phyloP scores from a whole-genome alignment of 306 rosid genomes.

The Alnus rubra region DNA sequence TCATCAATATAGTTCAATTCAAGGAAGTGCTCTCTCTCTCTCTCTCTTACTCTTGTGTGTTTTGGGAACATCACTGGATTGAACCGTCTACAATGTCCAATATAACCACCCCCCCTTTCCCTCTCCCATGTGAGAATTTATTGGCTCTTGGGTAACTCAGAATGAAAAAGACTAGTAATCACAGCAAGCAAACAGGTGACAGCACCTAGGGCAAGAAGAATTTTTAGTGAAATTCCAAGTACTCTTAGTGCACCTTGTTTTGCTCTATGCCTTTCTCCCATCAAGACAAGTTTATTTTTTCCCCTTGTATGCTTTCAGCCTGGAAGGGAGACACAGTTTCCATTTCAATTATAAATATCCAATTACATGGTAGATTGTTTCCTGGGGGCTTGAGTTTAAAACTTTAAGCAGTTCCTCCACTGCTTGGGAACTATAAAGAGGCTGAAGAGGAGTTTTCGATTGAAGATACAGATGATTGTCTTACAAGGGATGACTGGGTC shows the following conservation, averaged over 20 bases:
- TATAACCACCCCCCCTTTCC: background rate
- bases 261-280: background rate
- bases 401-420: conserved; percentile 30
- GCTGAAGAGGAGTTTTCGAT: conserved; percentile 13
- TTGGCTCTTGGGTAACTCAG: conserved; percentile 19
- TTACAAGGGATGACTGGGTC: conserved; percentile 20
- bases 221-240: background rate
- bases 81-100: background rate
- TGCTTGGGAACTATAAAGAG: conserved; percentile 25
- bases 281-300: background rate
- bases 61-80: background rate
- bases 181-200: conserved; percentile 31
- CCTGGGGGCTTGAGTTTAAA: conserved; percentile 28
- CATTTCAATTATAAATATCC: conserved; percentile 31
- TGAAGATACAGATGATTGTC: conserved; percentile 1
- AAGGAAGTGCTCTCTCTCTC: conserved; percentile 20
- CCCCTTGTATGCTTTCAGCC: background rate
- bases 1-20: conserved; percentile 38
- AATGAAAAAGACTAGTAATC: conserved; percentile 19
- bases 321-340: background rate
- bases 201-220: conserved; percentile 13
- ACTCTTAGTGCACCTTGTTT: conserved; percentile 40
- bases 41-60: background rate
- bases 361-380: background rate
- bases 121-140: background rate